Base-by-base conservation (phyloP, 768 basidiomycete genomes). In the Royoungia palumana region DNA sequence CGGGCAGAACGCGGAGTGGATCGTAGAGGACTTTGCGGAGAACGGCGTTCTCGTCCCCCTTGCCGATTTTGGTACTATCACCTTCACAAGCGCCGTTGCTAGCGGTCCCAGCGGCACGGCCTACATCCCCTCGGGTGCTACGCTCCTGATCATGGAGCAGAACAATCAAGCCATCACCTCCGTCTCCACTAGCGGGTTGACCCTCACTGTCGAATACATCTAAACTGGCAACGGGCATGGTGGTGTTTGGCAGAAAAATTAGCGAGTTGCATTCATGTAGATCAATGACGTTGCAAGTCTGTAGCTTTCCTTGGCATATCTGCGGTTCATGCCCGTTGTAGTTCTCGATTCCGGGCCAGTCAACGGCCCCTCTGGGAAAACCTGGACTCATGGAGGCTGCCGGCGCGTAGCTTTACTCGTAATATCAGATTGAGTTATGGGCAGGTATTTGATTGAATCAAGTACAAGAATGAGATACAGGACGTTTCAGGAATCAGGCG, bases 1-100 rank as follows among this genome's bases (percentile, higher is more conserved):
- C 20, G 19, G 21, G 4, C 17, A 35, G 32, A 50, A 19, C 7
- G 49, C 35, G 5, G 43, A 50, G 11, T 50, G 49, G 44, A 35
- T 50, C n/a, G 38, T 45, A 2, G 43, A 44, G 21, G 49, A 50
- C 21, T 44, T 17, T 21, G 3, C 1, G 14, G 11, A 1, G 0
- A 14, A n/a, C 2, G 16, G 12, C 19, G 9, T 14, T 6, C 11
- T 14, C 4, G 43, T 40, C 13, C n/a, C 30, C 6, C 17, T 45
- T 14, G 44, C 32, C 44, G 13, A 50, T 32, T 50, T 50, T 45
- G 24, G 43, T n/a, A 35, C 43, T 2, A n/a, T 45, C 19, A 41
- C 24, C 6, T 45, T 50, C n/a, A 37, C 44, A 14, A 11, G 45
- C 8, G 7, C 8, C 11, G 2, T 9, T 5, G 46, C 45, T 5